phyloP scores from a whole-genome alignment of 2,329 filamentous ascomycete species.

The Beauveria medogensis region DNA sequence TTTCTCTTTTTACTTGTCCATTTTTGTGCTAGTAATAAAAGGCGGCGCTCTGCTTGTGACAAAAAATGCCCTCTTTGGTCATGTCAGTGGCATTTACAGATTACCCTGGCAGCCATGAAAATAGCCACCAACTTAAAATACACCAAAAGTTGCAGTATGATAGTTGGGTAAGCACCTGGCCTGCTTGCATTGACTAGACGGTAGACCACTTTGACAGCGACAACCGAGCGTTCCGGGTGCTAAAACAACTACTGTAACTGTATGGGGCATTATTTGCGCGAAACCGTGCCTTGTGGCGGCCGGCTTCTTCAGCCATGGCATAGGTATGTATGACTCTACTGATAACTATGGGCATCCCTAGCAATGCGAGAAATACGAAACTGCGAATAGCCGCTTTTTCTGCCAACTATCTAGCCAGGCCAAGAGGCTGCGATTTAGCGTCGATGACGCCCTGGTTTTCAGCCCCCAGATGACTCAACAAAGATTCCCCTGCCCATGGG shows the following conservation, averaged over 20 bases:
- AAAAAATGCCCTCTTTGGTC: neutral
- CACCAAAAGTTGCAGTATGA: neutral
- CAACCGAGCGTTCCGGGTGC: neutral
- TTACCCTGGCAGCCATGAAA: neutral
- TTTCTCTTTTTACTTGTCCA: neutral
- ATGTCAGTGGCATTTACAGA: neutral
- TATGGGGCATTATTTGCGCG: neutral
- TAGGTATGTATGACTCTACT: neutral
- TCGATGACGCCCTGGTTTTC: neutral
- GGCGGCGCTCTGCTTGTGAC: neutral
- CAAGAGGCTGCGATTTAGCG: neutral
- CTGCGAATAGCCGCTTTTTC: neutral
- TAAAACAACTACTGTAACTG: neutral
- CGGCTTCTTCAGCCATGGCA: neutral
- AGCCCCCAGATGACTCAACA: neutral
- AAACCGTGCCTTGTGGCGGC: neutral
- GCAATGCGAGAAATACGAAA: slow-evolving; percentile 5
- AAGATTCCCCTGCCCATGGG: neutral
- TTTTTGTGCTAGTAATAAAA: neutral
- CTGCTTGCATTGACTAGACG: neutral
- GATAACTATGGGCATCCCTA: too few species aligned
- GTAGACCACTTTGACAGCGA: neutral
- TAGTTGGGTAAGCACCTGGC: too few species aligned
- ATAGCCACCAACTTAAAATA: neutral
- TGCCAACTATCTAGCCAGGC: too few species aligned